Base-by-base conservation (phyloP, 371 early-diverging fungal species). In the Lichtheimia ramosa region DNA sequence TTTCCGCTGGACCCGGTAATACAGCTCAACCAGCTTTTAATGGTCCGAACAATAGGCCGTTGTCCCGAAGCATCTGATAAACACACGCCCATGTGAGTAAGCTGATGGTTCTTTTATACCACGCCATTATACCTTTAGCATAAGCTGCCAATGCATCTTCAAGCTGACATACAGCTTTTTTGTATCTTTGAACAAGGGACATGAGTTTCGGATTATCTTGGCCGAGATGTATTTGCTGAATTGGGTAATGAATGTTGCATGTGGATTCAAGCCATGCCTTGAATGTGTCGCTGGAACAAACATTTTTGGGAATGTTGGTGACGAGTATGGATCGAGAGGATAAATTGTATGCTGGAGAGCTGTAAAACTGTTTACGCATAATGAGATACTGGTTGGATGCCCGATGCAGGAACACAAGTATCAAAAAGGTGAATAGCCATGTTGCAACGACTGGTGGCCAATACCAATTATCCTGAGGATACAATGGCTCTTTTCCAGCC, bases 121-220 rank as follows among this genome's bases (percentile, higher is more conserved):
- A 46, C 21, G 21, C 5, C 15, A 90, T 86, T 16, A 14, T 59
- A 41, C 60, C 66, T 62, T 69, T 77, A 73, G 16, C 59, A 66
- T 56, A 80, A 69, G 65, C 77, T 42, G 82, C 75, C 46, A 92
- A 63, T 18, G 82, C 80, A 21, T 69, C 70, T 61, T 92, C 92
- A 5, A 92, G 64, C 5, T 69, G 52, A n/a, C 71, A 66, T 42
- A 91, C 89, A 41, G 71, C 62, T 48, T 74, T 62, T 59, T 85
- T 78, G 64, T 92, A 92, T 60, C 79, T 68, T n/a, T 77, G 69
- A 56, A 91, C 79, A 50, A 89, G 68, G 14, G 84, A 77, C 5
- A 86, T 81, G 58, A 92, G 65, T 46, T 80, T 74, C 24, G 82
- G 77, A 14, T 86, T 77, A 42, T 85, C 78, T 48, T 89, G 77